These are phyloP conservation scores for Ganoderma sinense DNA, from an alignment of 1,284 basidiomycete genomes.

Conservation along the genomic window DNA sequence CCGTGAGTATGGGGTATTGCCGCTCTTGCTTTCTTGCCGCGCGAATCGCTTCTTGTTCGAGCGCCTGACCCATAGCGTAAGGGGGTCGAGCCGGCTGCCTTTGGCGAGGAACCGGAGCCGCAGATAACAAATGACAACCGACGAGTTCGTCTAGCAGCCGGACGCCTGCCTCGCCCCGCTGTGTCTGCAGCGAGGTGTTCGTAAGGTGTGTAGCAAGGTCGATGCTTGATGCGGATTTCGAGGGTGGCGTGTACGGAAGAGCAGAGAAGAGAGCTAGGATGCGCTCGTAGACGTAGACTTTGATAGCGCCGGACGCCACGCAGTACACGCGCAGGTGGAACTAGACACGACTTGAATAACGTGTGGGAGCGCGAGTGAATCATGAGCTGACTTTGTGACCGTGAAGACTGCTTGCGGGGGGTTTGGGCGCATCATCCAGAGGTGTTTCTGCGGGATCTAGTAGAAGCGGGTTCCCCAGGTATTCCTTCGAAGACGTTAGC, in stretches of 20 bases:
- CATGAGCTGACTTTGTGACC: conserved; percentile 72
- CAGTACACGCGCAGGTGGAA: conserved; percentile 97
- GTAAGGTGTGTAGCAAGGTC: conserved; percentile 89
- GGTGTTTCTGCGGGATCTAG: conserved; percentile 69
- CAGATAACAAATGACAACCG: conserved; percentile 64
- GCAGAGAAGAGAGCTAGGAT: conserved; percentile 90
- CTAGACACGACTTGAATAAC: conserved; percentile 47
- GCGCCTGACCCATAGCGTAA: conserved; percentile 28
- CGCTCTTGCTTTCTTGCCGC: conserved; percentile 28
- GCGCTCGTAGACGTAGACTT: conserved; percentile 81
- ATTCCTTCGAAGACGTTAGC: conserved; percentile 66
- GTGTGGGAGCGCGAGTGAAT: conserved; percentile 19
- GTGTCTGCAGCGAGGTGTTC: conserved; percentile 92
- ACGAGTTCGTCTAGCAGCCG: conserved; percentile 81
- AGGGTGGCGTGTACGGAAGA: conserved; percentile 60
- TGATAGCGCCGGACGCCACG: conserved; percentile 83
- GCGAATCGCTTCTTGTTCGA: conserved; percentile 29
- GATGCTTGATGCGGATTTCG: conserved; percentile 27
- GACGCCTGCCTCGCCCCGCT: conserved; percentile 72
- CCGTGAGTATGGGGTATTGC: conserved; percentile 40
- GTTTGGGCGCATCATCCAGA: conserved; percentile 36
- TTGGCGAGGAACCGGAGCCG: background rate
- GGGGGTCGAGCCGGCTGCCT: conserved; percentile 26
- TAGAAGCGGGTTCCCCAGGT: conserved; percentile 79
- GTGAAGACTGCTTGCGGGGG: conserved; percentile 40